Evolutionary conservation across 192 early-diverging fungal genomes (phyloP).

Genomic region (Ambispora gerdemannii): DNA sequence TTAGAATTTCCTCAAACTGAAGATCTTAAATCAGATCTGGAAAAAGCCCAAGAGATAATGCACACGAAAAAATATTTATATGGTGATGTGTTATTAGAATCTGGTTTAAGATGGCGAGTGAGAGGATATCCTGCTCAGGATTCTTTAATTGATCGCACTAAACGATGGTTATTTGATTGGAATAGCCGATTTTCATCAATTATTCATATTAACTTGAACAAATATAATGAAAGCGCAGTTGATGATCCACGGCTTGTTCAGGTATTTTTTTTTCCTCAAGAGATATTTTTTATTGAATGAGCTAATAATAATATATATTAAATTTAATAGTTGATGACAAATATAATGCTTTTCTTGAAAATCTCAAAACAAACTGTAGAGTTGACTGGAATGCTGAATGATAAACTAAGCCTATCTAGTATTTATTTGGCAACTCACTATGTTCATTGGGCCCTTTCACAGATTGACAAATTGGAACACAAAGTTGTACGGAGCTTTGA

Average conservation of each 20-base stretch:
- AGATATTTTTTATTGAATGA: too few species aligned
- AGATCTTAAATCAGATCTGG: background rate
- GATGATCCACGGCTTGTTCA: background rate
- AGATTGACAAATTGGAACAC: slow-evolving; percentile 17
- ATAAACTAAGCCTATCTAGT: slow-evolving; percentile 8
- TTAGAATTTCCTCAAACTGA: slow-evolving; percentile 12
- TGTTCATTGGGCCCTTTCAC: slow-evolving; percentile 5
- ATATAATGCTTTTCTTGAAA: slow-evolving; percentile 1
- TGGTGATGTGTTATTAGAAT: slow-evolving; percentile 15
- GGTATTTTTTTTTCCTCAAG: too few species aligned
- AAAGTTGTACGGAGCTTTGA: slow-evolving; percentile 18
- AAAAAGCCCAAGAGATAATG: slow-evolving; percentile 11
- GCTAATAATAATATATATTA: too few species aligned
- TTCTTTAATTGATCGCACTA: background rate
- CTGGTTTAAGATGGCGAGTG: background rate
- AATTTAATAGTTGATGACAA: slow-evolving; percentile 2
- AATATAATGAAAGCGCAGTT: background rate
- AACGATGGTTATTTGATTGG: slow-evolving; percentile 12
- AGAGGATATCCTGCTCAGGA: slow-evolving; percentile 10
- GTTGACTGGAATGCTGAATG: background rate
- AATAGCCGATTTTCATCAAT: background rate
- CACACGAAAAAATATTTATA: slow-evolving; percentile 17
- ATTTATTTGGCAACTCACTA: slow-evolving; percentile 1
- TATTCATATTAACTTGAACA: slow-evolving; percentile 12
- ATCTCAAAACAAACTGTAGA: background rate